phyloP scores from a whole-genome alignment of 2,329 filamentous ascomycete genomes.

The Fusarium chuoi region DNA sequence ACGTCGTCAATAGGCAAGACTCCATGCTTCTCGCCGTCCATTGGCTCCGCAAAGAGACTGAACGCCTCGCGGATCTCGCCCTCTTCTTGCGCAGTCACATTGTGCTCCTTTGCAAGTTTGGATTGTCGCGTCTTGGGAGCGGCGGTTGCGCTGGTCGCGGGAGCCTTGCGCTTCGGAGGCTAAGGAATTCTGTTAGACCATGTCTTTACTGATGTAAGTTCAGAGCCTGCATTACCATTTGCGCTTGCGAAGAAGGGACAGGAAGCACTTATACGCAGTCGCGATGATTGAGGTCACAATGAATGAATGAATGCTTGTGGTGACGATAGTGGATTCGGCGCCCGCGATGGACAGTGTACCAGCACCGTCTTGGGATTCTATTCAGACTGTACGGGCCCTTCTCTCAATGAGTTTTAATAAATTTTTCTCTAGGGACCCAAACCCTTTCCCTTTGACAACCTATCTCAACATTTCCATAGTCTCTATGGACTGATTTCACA shows the following conservation, averaged over 20 bases:
- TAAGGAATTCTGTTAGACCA: slow-evolving; percentile 39
- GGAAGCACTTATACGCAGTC: slow-evolving; percentile 12
- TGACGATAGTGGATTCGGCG: slow-evolving; percentile 20
- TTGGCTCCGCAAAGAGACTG: slow-evolving; percentile 78
- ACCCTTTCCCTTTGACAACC: background rate
- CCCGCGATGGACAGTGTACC: slow-evolving; percentile 16
- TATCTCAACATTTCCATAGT: slow-evolving; percentile 1
- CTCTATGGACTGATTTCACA: background rate
- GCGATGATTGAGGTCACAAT: slow-evolving; percentile 36
- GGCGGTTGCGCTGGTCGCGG: slow-evolving; percentile 44
- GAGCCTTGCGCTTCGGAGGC: slow-evolving; percentile 65
- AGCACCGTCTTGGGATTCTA: accelerated
- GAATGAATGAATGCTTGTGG: slow-evolving; percentile 4
- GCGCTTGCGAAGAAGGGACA: background rate
- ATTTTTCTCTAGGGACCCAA: slow-evolving; percentile 15
- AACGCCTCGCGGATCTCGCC: slow-evolving; percentile 92
- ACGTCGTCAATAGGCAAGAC: slow-evolving; percentile 75
- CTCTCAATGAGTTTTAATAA: slow-evolving; percentile 6
- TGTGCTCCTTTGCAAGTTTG: slow-evolving; percentile 92
- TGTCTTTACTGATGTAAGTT: accelerated
- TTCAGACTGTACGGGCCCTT: slow-evolving; percentile 33
- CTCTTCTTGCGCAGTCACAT: slow-evolving; percentile 85
- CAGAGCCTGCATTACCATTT: slow-evolving; percentile 26
- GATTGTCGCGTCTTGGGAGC: slow-evolving; percentile 69
- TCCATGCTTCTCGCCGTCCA: slow-evolving; percentile 77